A percentile compares a stretch with the other conserved stretches of the same genome.
These are phyloP conservation scores for Aureobasidium sp. DNA, from an alignment of 2,329 filamentous ascomycete species.

Conservation along the genomic window DNA sequence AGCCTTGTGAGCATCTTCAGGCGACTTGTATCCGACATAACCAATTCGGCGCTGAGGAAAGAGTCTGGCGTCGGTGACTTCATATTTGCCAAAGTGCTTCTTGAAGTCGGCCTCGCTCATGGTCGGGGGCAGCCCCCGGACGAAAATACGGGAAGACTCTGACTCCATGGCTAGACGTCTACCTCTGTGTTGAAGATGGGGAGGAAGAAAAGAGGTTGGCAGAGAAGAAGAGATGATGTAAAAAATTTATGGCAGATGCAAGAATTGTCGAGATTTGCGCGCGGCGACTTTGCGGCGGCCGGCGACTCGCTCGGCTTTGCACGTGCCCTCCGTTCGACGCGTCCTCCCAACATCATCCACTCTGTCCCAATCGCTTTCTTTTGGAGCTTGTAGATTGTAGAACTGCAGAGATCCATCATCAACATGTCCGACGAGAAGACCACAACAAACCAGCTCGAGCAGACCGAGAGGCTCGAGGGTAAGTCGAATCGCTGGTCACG, in stretches of 20 bases:
- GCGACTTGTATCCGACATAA: conserved; percentile 85
- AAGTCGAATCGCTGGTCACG: conserved; percentile 21
- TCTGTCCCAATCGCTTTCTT: neutral
- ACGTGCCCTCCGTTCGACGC: conserved; percentile 6
- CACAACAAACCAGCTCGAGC: conserved; percentile 7
- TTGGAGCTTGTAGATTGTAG: neutral
- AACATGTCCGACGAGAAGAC: conserved; percentile 31
- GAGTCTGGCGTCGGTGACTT: conserved; percentile 86
- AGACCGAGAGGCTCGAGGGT: conserved; percentile 66
- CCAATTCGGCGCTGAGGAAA: conserved; percentile 85
- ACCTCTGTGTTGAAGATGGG: neutral
- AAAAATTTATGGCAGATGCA: conserved; percentile 10
- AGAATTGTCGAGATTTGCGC: conserved; percentile 8
- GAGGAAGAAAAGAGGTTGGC: neutral
- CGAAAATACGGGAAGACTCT: conserved; percentile 66
- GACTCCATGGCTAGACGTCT: conserved; percentile 36
- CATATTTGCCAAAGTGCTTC: conserved; percentile 74
- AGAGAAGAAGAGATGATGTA: neutral
- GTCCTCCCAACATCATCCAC: conserved; percentile 11
- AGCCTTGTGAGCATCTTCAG: conserved; percentile 70
- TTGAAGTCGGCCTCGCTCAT: conserved; percentile 78
- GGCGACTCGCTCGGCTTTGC: conserved; percentile 9
- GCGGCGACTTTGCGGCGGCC: conserved; percentile 9
- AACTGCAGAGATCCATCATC: conserved; percentile 9
- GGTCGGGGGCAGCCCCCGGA: conserved; percentile 69